phyloP scores from a whole-genome alignment of 257 asterid genomes.

The Solanum verrucosum region DNA sequence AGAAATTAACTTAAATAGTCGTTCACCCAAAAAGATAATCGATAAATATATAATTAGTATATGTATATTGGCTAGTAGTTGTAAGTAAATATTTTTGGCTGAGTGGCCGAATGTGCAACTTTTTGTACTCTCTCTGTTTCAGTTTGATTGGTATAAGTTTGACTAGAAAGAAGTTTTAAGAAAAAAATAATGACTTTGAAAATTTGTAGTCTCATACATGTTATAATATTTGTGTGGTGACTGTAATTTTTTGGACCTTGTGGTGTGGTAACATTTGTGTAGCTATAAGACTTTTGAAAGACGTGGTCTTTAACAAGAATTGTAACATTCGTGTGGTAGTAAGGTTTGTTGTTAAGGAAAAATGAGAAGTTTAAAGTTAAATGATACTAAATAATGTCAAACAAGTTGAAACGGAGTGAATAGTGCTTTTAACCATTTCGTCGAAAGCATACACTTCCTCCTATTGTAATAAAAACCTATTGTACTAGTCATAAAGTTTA shows the following conservation, averaged over 20 bases:
- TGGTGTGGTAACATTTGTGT: not conserved
- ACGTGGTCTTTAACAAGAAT: not conserved
- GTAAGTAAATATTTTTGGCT: not conserved
- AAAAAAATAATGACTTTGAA: not conserved
- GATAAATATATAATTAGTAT: not conserved
- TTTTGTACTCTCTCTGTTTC: not conserved
- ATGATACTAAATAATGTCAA: not conserved
- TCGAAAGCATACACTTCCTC: not conserved
- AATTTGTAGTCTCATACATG: not conserved
- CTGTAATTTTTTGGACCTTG: not conserved
- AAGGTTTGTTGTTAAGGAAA: not conserved
- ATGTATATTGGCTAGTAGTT: not conserved
- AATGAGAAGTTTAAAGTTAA: not conserved
- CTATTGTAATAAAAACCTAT: not conserved
- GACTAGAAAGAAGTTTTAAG: not conserved
- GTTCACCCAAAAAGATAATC: fast-evolving
- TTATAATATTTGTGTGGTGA: not conserved
- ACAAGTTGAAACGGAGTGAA: not conserved
- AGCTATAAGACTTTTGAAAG: not conserved
- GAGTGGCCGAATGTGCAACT: not conserved
- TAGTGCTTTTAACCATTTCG: not conserved
- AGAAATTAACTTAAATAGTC: not conserved
- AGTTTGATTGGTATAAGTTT: not conserved
- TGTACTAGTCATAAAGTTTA: not conserved
- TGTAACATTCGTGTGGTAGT: not conserved